These are phyloP conservation scores for Auxenochlorella pyrenoidosa DNA, from an alignment of 139 green algal genomes.

Conservation along the genomic window DNA sequence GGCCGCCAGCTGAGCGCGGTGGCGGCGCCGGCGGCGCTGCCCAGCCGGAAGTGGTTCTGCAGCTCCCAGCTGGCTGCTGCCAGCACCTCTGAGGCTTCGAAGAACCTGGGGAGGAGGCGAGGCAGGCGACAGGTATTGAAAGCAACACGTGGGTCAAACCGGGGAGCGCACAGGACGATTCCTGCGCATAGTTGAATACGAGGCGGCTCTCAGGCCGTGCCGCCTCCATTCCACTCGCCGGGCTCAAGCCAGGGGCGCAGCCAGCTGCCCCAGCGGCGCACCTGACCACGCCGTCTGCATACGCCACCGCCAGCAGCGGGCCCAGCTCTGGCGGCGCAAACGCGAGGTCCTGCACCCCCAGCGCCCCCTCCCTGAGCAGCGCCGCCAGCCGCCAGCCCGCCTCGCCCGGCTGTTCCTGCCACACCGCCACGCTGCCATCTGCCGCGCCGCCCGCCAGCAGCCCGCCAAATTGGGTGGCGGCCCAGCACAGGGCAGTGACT, in stretches of 20 bases:
- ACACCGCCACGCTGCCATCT: constrained; percentile 32
- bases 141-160: no score
- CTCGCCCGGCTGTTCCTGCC: background rate
- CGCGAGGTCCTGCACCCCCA: constrained; percentile 7
- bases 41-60: constrained; percentile 36
- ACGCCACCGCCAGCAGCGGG: constrained; percentile 32
- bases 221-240: no score
- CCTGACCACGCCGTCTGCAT: constrained; percentile 40
- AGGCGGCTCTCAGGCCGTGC: no score
- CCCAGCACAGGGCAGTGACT: constrained; percentile 27
- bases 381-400: constrained; percentile 5
- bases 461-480: constrained; percentile 15
- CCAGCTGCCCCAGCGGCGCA: background rate
- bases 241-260: background rate
- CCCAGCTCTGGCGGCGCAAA: constrained; percentile 41
- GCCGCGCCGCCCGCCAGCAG: constrained; percentile 28
- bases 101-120: background rate
- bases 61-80: constrained; percentile 34
- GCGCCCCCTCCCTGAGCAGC: background rate
- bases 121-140: no score
- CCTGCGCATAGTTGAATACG: no score
- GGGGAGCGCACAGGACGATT: no score
- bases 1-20: constrained; percentile 24
- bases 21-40: background rate
- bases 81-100: constrained; percentile 18